A percentile compares a stretch with the other conserved stretches of the same genome.
Evolutionary conservation across 2,329 filamentous ascomycete genomes (phyloP).

Genomic region (Albophoma yamanashiensis): DNA sequence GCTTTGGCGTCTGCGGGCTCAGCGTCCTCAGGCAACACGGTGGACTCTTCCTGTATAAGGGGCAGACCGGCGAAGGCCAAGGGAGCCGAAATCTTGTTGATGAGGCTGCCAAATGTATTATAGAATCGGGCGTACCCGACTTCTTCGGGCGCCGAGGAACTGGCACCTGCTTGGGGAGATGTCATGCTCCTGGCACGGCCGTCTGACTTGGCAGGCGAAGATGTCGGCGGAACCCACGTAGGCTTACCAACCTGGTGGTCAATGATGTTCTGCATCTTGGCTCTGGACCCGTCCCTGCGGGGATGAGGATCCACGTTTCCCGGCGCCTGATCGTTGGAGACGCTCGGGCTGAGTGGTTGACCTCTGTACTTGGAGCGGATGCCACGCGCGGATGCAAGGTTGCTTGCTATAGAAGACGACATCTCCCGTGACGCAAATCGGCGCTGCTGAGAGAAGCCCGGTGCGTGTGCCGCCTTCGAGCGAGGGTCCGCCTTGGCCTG

Average conservation of each 20-base stretch:
- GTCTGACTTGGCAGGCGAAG: slow-evolving; percentile 10
- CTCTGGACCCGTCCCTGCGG: slow-evolving; percentile 36
- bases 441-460: slow-evolving; percentile 27
- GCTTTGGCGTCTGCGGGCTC: slow-evolving; percentile 24
- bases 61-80: slow-evolving; percentile 89
- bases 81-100: slow-evolving; percentile 81
- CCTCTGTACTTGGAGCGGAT: slow-evolving; percentile 57
- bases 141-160: slow-evolving; percentile 34
- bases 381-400: slow-evolving; percentile 74
- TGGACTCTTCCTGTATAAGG: slow-evolving; percentile 45
- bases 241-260: slow-evolving; percentile 41
- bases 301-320: slow-evolving; percentile 54
- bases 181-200: slow-evolving; percentile 8
- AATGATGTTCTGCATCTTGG: slow-evolving; percentile 46
- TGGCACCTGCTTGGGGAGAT: slow-evolving; percentile 15
- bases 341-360: slow-evolving; percentile 58
- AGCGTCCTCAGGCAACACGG: slow-evolving; percentile 7
- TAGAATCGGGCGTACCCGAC: slow-evolving; percentile 89
- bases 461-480: slow-evolving; percentile 15
- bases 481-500: slow-evolving; percentile 14
- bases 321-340: slow-evolving; percentile 64
- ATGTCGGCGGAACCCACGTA: slow-evolving; percentile 37
- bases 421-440: slow-evolving; percentile 54
- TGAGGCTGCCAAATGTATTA: slow-evolving; percentile 77
- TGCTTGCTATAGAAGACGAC: slow-evolving; percentile 77